Conservation (phyloP, 108 stramenopile species). For the Fistulifera pelliculosa region DNA sequence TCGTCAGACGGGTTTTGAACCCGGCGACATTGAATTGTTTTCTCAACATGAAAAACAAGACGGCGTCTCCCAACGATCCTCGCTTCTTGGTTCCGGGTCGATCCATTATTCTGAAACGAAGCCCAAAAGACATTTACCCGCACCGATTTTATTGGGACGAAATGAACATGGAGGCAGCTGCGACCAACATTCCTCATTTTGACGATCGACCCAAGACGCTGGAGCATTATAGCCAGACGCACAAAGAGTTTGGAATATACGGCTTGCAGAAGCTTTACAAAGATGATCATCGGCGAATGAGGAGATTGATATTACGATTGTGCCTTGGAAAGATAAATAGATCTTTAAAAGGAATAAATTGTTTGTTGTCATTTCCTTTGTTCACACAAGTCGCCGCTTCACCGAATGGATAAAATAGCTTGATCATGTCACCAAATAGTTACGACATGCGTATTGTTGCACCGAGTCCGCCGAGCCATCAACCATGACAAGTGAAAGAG, state of each 20-base stretch:
- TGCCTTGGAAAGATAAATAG: neutral
- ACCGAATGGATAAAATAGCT: too few species aligned
- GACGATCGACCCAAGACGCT: conserved; percentile 40
- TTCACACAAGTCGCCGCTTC: too few species aligned
- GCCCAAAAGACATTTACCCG: conserved; percentile 54
- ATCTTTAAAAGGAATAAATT: too few species aligned
- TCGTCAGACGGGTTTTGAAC: conserved; percentile 32
- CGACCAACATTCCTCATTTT: conserved; percentile 64
- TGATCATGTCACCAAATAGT: too few species aligned
- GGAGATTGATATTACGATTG: conserved; percentile 16
- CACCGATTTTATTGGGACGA: conserved; percentile 54
- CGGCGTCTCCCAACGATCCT: conserved; percentile 5
- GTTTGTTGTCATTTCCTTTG: too few species aligned
- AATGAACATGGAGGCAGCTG: conserved; percentile 39
- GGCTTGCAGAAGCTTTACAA: conserved; percentile 39
- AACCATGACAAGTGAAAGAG: too few species aligned
- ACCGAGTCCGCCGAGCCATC: too few species aligned
- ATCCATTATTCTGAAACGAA: conserved; percentile 45
- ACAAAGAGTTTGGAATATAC: conserved; percentile 36
- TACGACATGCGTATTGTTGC: too few species aligned
- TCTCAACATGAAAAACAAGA: conserved; percentile 1
- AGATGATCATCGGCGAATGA: conserved; percentile 41
- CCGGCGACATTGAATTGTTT: conserved; percentile 21
- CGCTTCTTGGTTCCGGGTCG: conserved; percentile 35
- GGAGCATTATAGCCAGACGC: conserved; percentile 51